Conservation (phyloP, 2,329 filamentous ascomycete genomes). For the Sclerotiophoma versabilis region DNA sequence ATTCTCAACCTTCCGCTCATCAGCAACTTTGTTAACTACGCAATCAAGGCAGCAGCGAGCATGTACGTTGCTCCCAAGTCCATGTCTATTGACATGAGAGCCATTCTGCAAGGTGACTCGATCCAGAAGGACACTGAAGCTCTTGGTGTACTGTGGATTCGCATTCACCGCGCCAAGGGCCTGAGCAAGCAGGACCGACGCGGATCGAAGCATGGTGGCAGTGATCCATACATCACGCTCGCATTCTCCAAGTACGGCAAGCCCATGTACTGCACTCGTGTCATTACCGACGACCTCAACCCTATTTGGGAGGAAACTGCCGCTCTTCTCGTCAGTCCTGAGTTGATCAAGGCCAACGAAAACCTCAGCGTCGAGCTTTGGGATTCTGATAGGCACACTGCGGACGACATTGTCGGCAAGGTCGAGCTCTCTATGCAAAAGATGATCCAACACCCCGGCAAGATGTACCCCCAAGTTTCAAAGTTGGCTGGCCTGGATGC, state of each 20-base stretch:
- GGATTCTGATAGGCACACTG: constrained; percentile 92
- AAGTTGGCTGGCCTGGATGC: constrained; percentile 83
- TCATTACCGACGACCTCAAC: constrained; percentile 93
- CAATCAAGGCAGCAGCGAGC: constrained; percentile 82
- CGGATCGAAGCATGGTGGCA: constrained; percentile 84
- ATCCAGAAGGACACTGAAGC: constrained; percentile 89
- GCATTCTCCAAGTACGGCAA: constrained; percentile 97
- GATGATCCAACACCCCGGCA: constrained; percentile 90
- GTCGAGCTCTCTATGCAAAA: constrained; percentile 93
- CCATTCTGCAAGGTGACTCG: constrained; percentile 89
- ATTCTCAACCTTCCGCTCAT: constrained; percentile 91
- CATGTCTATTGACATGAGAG: constrained; percentile 88
- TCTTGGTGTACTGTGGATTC: constrained; percentile 87
- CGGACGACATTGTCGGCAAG: constrained; percentile 95
- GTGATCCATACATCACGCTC: constrained; percentile 93
- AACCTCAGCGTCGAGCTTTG: constrained; percentile 92
- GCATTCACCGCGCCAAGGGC: constrained; percentile 85
- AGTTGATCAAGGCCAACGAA: constrained; percentile 92
- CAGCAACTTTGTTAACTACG: constrained; percentile 96
- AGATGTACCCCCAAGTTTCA: constrained; percentile 89
- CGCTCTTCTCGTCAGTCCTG: constrained; percentile 83
- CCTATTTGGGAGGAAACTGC: constrained; percentile 90
- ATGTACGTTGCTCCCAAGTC: constrained; percentile 95
- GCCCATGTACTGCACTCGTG: constrained; percentile 95
- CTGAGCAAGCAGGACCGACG: constrained; percentile 90